These are phyloP conservation scores for Solanum etuberosum DNA, from an alignment of 257 asterid species.

Conservation along the genomic window DNA sequence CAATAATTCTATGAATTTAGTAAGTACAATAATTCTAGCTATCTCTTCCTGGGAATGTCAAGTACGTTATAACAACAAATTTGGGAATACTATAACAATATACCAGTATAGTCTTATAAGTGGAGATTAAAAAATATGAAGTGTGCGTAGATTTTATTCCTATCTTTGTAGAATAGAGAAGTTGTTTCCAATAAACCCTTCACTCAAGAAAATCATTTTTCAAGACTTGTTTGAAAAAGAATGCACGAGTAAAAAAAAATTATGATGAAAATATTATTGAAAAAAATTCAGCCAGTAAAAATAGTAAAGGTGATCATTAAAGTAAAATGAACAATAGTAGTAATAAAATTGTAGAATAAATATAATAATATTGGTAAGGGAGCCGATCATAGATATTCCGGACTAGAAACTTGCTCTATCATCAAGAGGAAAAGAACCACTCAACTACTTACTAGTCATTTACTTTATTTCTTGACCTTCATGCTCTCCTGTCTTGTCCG, in stretches of 20 bases:
- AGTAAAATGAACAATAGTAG: background rate
- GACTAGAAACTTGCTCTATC: background rate
- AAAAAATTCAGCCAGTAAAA: background rate
- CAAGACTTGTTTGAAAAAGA: background rate
- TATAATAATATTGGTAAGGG: background rate
- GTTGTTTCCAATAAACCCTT: rapidly evolving
- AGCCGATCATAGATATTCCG: background rate
- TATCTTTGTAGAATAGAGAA: rapidly evolving
- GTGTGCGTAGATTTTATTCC: rapidly evolving
- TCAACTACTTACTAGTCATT: background rate
- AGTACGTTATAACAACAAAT: background rate
- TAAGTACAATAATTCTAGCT: background rate
- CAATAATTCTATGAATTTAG: background rate
- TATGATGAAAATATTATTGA: background rate
- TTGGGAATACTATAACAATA: background rate
- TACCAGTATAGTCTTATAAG: background rate
- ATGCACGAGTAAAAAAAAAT: background rate
- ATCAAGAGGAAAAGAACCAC: background rate
- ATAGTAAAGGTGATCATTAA: background rate
- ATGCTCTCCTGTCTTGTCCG: background rate
- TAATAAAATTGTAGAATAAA: background rate
- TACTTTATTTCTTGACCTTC: background rate
- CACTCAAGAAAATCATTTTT: background rate
- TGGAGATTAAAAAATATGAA: rapidly evolving
- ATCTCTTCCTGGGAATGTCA: background rate